Conservation (phyloP, 177 flowering plant species). For the Vitis hybrid region DNA sequence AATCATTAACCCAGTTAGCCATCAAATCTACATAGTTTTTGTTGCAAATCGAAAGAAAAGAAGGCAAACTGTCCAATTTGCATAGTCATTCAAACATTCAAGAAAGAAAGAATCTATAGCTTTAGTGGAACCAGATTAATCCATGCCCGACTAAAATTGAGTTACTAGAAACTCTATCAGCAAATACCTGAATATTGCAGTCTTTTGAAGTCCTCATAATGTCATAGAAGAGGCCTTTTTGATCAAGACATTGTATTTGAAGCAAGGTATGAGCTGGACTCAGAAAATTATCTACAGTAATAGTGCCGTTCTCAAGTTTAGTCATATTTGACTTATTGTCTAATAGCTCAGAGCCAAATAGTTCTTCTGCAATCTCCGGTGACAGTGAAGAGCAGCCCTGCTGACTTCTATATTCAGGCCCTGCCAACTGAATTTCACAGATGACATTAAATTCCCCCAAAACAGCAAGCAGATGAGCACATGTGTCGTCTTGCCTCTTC, state of each 20-base stretch:
- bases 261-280: slow-evolving; percentile 49
- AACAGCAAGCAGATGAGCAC: slow-evolving; percentile 22
- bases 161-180: background rate
- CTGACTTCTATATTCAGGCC: slow-evolving; percentile 34
- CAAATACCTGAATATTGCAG: slow-evolving; percentile 36
- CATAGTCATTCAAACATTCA: too few species aligned
- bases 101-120: background rate
- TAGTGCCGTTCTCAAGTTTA: slow-evolving; percentile 22
- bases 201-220: slow-evolving; percentile 44
- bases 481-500: slow-evolving; percentile 30
- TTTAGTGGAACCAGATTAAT: background rate
- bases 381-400: slow-evolving; percentile 33
- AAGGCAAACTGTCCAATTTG: too few species aligned
- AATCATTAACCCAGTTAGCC: too few species aligned
- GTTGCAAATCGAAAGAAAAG: too few species aligned
- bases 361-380: slow-evolving; percentile 30
- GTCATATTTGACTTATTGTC: slow-evolving; percentile 13
- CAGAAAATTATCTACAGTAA: slow-evolving; percentile 38
- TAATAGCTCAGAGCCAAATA: slow-evolving; percentile 22
- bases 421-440: slow-evolving; percentile 42
- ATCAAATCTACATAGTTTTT: too few species aligned
- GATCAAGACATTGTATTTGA: slow-evolving; percentile 42
- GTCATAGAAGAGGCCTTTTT: slow-evolving; percentile 46
- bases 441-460: slow-evolving; percentile 28
- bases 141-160: too few species aligned